Percentiles rank a stretch among this genome's conserved stretches.
phyloP scores from a whole-genome alignment of 495 filamentous ascomycete genomes.

The Thozetella sp. region DNA sequence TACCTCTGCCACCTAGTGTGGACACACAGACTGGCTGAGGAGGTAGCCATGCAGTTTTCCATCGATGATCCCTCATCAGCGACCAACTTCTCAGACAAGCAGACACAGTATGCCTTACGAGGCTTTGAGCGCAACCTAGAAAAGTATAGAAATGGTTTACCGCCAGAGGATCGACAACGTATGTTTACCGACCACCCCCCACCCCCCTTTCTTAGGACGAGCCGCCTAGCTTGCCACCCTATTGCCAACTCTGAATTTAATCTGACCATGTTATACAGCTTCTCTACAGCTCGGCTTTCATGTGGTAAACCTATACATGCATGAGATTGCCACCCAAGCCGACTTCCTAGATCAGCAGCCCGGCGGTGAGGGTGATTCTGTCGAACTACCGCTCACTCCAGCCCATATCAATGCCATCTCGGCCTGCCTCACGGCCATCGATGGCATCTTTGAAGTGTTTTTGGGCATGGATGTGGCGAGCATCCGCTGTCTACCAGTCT shows the following conservation, averaged over 20 bases:
- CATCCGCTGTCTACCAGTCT: conserved; percentile 73
- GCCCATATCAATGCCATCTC: conserved; percentile 74
- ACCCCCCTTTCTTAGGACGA: neutral
- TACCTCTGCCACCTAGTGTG: conserved; percentile 75
- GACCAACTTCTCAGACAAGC: conserved; percentile 71
- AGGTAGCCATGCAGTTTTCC: conserved; percentile 72
- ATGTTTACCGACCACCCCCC: conserved; percentile 17
- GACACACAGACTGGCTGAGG: conserved; percentile 79
- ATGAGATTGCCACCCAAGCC: conserved; percentile 74
- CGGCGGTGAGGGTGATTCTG: conserved; percentile 32
- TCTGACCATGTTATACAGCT: conserved; percentile 33
- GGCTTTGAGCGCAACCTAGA: conserved; percentile 77
- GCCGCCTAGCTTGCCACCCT: conserved; percentile 1
- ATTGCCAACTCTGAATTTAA: too few relatives aligned
- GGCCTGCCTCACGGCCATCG: conserved; percentile 70
- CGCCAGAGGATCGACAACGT: conserved; percentile 47
- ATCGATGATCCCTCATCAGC: conserved; percentile 71
- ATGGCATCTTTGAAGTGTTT: conserved; percentile 74
- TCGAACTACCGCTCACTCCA: conserved; percentile 49
- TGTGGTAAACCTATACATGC: conserved; percentile 76
- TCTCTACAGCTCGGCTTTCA: conserved; percentile 61
- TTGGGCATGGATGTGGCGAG: conserved; percentile 57
- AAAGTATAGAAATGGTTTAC: conserved; percentile 61
- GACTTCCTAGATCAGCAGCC: conserved; percentile 28
- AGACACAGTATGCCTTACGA: conserved; percentile 73